Percentiles rank a stretch among this genome's conserved stretches.
Conservation (phyloP, 139 green algal genomes). For the Cymbomonas tetramitiformis region DNA sequence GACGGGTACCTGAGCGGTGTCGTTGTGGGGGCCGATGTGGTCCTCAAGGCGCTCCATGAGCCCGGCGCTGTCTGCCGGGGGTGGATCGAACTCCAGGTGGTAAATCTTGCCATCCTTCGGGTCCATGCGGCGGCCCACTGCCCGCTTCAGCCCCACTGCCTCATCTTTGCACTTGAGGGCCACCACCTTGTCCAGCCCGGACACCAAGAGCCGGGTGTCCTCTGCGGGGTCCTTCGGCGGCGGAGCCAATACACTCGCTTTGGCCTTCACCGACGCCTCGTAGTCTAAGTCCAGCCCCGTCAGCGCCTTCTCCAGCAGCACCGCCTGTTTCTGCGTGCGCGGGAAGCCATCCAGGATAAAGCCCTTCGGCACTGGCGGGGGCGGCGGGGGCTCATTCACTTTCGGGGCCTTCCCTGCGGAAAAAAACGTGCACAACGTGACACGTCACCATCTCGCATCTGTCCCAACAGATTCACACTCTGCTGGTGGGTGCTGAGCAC, state of each 20-base stretch:
- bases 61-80: constrained; percentile 34
- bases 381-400: too few relatives aligned
- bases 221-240: constrained; percentile 34
- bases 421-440: too few relatives aligned
- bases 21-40: constrained; percentile 27
- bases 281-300: constrained; percentile 51
- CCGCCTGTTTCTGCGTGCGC: constrained; percentile 34
- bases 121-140: constrained; percentile 27
- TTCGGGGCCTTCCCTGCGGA: too few relatives aligned
- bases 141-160: constrained; percentile 22
- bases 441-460: not conserved
- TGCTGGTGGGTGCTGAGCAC: too few relatives aligned
- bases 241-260: constrained; percentile 37
- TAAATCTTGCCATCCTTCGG: constrained; percentile 41
- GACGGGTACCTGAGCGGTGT: constrained; percentile 29
- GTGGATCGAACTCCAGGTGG: constrained; percentile 54
- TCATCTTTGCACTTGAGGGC: constrained; percentile 26
- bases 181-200: constrained; percentile 51
- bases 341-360: constrained; percentile 64
- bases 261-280: constrained; percentile 29
- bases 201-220: constrained; percentile 17
- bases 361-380: too few relatives aligned
- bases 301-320: constrained; percentile 48
- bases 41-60: constrained; percentile 40
- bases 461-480: too few relatives aligned